Evolutionary conservation across 129 eudicot species (phyloP).

Genomic region (Escallonia rubra): DNA sequence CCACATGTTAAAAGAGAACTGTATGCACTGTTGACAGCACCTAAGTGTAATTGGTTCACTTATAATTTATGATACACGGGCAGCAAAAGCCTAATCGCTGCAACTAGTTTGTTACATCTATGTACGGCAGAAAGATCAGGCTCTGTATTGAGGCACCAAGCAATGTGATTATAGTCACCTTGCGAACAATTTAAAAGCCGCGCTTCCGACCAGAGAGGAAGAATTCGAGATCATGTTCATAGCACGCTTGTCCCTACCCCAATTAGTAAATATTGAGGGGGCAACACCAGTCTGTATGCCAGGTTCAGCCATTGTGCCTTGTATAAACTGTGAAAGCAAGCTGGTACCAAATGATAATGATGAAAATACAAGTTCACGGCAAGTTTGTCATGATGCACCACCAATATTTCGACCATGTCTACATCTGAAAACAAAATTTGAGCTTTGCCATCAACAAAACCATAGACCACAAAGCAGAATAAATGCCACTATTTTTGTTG

Average conservation of each 20-base stretch:
- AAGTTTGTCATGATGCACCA: conserved; percentile 14
- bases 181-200: conserved; percentile 19
- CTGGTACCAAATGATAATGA: conserved; percentile 8
- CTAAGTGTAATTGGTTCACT: not conserved
- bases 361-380: conserved; percentile 7
- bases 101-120: conserved; percentile 5
- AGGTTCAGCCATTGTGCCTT: not conserved
- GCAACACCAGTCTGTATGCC: too few species aligned
- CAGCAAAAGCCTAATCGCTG: conserved; percentile 24
- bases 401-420: conserved; percentile 18
- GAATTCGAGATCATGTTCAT: conserved; percentile 24
- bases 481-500: not conserved
- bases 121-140: conserved; percentile 31
- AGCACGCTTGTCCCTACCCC: conserved; percentile 13
- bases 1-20: conserved; percentile 15
- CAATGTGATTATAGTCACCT: conserved; percentile 30
- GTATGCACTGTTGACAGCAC: conserved; percentile 10
- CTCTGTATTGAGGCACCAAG: conserved; percentile 29
- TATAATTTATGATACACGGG: conserved; percentile 32
- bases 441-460: not conserved
- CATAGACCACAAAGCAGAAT: not conserved
- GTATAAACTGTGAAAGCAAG: conserved; percentile 6
- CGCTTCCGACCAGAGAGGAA: conserved; percentile 13
- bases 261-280: not conserved
- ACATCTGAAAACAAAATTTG: conserved; percentile 1